Conservation (phyloP, 441 rosid genomes). For the Brassica balearica region DNA sequence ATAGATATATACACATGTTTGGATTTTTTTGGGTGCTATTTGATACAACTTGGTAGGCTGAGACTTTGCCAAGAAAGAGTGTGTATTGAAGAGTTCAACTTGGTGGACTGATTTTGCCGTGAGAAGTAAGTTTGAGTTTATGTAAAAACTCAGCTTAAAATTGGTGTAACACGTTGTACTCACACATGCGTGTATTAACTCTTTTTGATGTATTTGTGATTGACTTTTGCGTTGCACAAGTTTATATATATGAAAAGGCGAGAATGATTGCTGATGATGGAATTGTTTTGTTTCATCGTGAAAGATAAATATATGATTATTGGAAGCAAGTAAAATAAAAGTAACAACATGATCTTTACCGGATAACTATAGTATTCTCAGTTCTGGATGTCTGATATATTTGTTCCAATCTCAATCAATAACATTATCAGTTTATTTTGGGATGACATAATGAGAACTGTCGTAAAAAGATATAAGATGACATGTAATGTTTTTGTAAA, state of each 20-base stretch:
- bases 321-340: not conserved
- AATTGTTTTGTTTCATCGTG: conserved; percentile 1
- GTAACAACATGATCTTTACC: not conserved
- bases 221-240: not conserved
- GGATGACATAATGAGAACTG: not conserved
- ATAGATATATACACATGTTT: conserved; percentile 22
- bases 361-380: not conserved
- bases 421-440: not conserved
- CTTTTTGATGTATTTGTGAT: conserved; percentile 14
- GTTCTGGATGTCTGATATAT: not conserved
- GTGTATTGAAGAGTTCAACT: conserved; percentile 28
- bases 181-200: conserved; percentile 29
- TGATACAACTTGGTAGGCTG: conserved; percentile 29
- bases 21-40: conserved; percentile 7
- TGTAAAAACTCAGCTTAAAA: conserved; percentile 20
- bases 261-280: conserved; percentile 11
- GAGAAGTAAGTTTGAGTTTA: conserved; percentile 28
- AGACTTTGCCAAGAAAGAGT: conserved; percentile 29
- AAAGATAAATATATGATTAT: not conserved
- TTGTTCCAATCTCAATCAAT: not conserved
- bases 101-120: conserved; percentile 28
- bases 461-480: not conserved
- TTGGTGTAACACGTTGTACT: conserved; percentile 36
- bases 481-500: conserved; percentile 12
- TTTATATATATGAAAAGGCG: conserved; percentile 2